Evolutionary conservation across 2,329 filamentous ascomycete species (phyloP).

Genomic region (Paracoccidioides lutzii): DNA sequence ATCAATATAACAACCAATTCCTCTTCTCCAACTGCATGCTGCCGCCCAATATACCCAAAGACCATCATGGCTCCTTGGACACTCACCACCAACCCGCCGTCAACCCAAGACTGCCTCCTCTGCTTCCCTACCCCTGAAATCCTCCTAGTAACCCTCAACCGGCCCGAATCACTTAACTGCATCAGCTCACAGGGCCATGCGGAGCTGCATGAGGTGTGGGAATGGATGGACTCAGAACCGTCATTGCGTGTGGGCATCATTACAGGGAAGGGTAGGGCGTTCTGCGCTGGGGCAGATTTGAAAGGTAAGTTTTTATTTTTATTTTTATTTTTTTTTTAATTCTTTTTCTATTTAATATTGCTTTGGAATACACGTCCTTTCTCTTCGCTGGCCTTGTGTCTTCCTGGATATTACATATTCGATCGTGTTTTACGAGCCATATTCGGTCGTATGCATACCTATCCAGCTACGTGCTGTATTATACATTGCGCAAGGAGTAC

Average conservation of each 20-base stretch:
- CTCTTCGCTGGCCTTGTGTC: too few species aligned
- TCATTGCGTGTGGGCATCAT: slow-evolving; percentile 28
- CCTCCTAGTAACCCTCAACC: slow-evolving; percentile 37
- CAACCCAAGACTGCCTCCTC: slow-evolving; percentile 21
- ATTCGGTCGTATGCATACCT: too few species aligned
- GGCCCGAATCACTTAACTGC: slow-evolving; percentile 32
- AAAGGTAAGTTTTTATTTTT: slow-evolving; percentile 21
- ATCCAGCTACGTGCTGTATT: too few species aligned
- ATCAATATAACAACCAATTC: too few species aligned
- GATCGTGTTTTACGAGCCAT: too few species aligned
- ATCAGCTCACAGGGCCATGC: slow-evolving; percentile 31
- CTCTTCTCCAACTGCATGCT: too few species aligned
- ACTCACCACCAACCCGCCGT: slow-evolving; percentile 18
- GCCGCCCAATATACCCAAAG: background rate
- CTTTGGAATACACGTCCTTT: background rate
- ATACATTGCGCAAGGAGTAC: too few species aligned
- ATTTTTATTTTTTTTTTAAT: background rate
- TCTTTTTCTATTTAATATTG: background rate
- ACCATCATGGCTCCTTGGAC: background rate
- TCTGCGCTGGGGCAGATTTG: slow-evolving; percentile 34
- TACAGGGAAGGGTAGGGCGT: slow-evolving; percentile 31
- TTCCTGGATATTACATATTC: too few species aligned
- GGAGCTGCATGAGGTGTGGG: slow-evolving; percentile 31
- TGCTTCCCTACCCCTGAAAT: slow-evolving; percentile 33
- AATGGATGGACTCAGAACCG: slow-evolving; percentile 35